These are phyloP conservation scores for Cystofilobasidium macerans DNA, from an alignment of 768 basidiomycete genomes.

Conservation along the genomic window DNA sequence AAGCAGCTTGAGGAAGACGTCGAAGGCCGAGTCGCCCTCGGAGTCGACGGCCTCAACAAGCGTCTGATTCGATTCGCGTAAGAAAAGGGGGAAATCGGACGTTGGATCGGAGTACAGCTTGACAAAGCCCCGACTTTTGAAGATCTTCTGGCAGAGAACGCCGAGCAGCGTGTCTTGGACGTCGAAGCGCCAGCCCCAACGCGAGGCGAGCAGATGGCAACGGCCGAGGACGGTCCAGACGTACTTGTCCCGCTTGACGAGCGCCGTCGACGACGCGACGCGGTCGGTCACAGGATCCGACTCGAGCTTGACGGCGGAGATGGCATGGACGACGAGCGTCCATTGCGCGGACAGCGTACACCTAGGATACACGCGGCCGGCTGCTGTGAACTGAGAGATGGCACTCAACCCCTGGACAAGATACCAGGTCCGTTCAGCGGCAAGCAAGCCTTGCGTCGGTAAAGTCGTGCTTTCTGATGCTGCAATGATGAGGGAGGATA, in stretches of 20 bases:
- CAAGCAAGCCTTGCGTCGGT: conserved; percentile 32
- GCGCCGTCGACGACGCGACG: conserved; percentile 39
- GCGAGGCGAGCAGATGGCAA: conserved; percentile 58
- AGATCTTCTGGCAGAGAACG: conserved; percentile 53
- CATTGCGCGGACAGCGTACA: conserved; percentile 51
- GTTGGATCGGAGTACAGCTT: conserved; percentile 53
- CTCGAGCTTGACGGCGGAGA: conserved; percentile 50
- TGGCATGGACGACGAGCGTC: conserved; percentile 51
- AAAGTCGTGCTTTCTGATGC: not conserved
- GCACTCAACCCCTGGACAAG: conserved; percentile 57
- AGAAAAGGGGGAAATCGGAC: conserved; percentile 60
- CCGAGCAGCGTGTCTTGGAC: conserved; percentile 52
- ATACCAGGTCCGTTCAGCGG: conserved; percentile 59
- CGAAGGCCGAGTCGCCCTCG: conserved; percentile 57
- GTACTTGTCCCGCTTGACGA: conserved; percentile 58
- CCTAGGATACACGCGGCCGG: conserved; percentile 43
- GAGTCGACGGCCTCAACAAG: conserved; percentile 46
- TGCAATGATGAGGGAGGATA: conserved; percentile 6
- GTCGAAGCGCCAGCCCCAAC: conserved; percentile 65
- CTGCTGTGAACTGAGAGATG: conserved; percentile 63
- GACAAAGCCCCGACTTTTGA: conserved; percentile 63
- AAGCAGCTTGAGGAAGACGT: conserved; percentile 70
- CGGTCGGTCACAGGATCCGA: conserved; percentile 42
- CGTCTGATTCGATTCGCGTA: conserved; percentile 48
- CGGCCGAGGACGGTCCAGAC: conserved; percentile 57